These are phyloP conservation scores for Neurospora terricola DNA, from an alignment of 495 filamentous ascomycete genomes.

Conservation along the genomic window DNA sequence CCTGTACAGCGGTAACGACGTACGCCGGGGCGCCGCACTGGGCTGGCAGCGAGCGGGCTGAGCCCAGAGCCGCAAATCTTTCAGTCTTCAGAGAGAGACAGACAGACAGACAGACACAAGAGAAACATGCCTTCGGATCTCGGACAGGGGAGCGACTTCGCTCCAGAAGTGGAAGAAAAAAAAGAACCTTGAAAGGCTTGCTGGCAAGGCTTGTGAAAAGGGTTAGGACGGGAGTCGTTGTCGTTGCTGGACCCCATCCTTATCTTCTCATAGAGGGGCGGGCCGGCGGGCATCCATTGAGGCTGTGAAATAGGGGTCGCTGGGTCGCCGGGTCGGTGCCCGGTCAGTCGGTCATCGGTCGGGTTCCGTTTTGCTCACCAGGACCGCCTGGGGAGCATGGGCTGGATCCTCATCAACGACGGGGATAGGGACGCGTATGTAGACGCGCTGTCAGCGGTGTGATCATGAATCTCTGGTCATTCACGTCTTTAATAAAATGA, in stretches of 20 bases:
- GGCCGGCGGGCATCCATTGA: neutral
- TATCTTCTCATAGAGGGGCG: neutral
- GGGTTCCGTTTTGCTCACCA: neutral
- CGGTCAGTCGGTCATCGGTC: neutral
- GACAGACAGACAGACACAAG: neutral
- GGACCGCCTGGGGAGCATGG: neutral
- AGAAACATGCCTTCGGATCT: neutral
- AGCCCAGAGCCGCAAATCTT: neutral
- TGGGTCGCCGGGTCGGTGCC: neutral
- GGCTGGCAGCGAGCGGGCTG: neutral
- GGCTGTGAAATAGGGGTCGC: neutral
- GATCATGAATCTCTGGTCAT: neutral
- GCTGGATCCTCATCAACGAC: neutral
- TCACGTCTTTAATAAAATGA: neutral
- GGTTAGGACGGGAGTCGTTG: neutral
- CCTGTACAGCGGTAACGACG: neutral
- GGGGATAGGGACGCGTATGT: neutral
- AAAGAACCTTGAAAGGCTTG: neutral
- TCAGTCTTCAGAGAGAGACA: neutral
- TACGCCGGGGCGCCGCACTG: neutral
- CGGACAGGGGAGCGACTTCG: neutral
- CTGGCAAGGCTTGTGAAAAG: neutral
- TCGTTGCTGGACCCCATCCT: neutral
- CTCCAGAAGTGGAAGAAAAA: neutral
- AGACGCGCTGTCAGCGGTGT: neutral